A percentile compares a stretch with the other conserved stretches of the same genome.
These are phyloP conservation scores for Datisca glomerata DNA, from an alignment of 306 rosid genomes.

Conservation along the genomic window DNA sequence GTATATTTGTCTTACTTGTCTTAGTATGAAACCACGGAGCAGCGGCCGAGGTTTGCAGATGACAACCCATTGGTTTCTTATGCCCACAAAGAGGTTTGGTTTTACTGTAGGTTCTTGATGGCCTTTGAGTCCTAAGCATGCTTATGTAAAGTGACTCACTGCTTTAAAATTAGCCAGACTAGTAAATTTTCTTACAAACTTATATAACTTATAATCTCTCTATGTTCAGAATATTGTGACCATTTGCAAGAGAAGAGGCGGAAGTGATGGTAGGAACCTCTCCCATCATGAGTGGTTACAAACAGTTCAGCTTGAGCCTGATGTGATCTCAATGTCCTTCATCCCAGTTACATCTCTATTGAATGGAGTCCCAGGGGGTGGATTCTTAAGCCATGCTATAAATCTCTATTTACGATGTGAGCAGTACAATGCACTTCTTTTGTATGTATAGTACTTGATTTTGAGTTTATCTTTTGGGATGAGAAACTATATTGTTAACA, in stretches of 20 bases:
- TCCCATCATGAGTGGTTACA: slow-evolving; percentile 83
- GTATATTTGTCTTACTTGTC: too few species aligned
- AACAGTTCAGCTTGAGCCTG: slow-evolving; percentile 79
- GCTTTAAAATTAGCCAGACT: background rate
- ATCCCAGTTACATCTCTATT: slow-evolving; percentile 86
- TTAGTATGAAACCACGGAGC: slow-evolving; percentile 78
- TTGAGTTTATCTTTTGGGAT: too few species aligned
- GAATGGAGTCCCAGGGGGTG: slow-evolving; percentile 95
- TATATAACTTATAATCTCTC: background rate
- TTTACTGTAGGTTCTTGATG: slow-evolving; percentile 13
- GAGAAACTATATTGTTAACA: too few species aligned
- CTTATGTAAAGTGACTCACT: too few species aligned
- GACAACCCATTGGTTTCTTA: slow-evolving; percentile 65
- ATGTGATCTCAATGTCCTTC: slow-evolving; percentile 90
- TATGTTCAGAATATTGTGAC: slow-evolving; percentile 53
- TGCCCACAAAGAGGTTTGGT: slow-evolving; percentile 75
- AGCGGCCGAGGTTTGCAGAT: slow-evolving; percentile 65
- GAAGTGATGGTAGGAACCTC: slow-evolving; percentile 38
- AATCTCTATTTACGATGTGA: slow-evolving; percentile 94
- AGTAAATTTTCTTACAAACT: background rate
- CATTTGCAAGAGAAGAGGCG: slow-evolving; percentile 86
- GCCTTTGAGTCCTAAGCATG: slow-evolving; percentile 1
- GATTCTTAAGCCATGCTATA: slow-evolving; percentile 96
- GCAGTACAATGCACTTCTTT: slow-evolving; percentile 18
- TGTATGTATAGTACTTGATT: background rate